phyloP scores from a whole-genome alignment of 192 early-diverging fungal species.

The Dissophora ornata region DNA sequence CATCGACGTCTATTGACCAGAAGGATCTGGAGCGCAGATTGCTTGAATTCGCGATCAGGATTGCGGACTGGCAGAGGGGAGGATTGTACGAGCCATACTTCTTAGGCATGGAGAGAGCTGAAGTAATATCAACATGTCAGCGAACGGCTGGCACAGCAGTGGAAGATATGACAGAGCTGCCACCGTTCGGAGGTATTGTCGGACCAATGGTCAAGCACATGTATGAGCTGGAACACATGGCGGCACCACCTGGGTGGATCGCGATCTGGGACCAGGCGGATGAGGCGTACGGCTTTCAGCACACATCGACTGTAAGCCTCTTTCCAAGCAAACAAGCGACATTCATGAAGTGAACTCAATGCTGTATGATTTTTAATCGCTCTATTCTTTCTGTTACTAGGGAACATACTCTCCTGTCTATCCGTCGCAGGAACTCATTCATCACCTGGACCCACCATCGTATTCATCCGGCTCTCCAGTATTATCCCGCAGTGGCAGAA shows the following conservation, averaged over 20 bases:
- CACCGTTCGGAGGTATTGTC: slow-evolving; percentile 24
- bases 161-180: neutral
- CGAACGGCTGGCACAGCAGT: too few relatives aligned
- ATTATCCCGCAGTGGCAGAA: neutral
- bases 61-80: slow-evolving; percentile 34
- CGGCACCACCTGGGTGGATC: slow-evolving; percentile 23
- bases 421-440: slow-evolving; percentile 28
- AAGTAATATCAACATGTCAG: too few relatives aligned
- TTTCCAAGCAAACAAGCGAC: neutral
- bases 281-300: slow-evolving; percentile 46
- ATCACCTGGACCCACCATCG: slow-evolving; percentile 19
- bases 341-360: neutral
- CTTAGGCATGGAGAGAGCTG: slow-evolving; percentile 20
- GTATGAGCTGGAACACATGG: slow-evolving; percentile 28
- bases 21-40: slow-evolving; percentile 40
- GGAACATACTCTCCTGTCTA: slow-evolving; percentile 37
- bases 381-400: too few relatives aligned
- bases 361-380: too few relatives aligned
- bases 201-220: slow-evolving; percentile 40
- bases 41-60: slow-evolving; percentile 32
- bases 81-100: slow-evolving; percentile 33
- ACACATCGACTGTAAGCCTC: slow-evolving; percentile 27
- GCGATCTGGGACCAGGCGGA: slow-evolving; percentile 38
- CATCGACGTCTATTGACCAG: slow-evolving; percentile 4
- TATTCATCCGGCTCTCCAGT: neutral